Base-by-base conservation (phyloP, 169 alveolate species). In the Plasmodium falciparum region DNA sequence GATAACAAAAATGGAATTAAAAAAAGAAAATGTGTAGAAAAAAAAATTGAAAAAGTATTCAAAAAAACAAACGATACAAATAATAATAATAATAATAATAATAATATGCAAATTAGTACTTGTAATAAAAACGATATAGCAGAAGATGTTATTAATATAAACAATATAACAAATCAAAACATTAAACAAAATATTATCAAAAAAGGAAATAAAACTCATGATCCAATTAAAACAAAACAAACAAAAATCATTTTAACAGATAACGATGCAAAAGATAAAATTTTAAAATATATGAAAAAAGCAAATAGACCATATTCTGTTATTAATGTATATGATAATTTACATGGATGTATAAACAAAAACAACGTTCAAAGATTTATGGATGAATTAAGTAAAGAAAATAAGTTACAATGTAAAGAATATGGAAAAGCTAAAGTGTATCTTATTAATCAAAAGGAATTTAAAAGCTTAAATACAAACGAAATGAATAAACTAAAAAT, bases 381-480 rank as follows among this genome's bases (percentile, higher is more conserved):
- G 95, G 97, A 95, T 88, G 95, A 93, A 29, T 73, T 94, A 15
- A 69, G 95, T 47, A 39, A 50, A 2, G 95, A 91, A 17, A 76
- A 93, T 62, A 95, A 92, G 65, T 72, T 95, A 15, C 86, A 90
- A 49, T 93, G 95, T 69, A 95, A 95, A 69, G 97, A 95, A 39
- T 95, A 95, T 59, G 97, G 97, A 22, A 95, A 95, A 58, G 96
- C 95, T 26, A 95, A 95, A 89, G 95, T 95, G 15, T 95, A 95
- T 62, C 66, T 95, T 33, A 73, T 95, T n/a, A 93, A 95, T 58
- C 95, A 95, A 73, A 94, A 94, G 13, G 89, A 86, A 26, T 88
- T 83, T 59, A 70, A 92, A 65, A 69, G 90, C 43, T 61, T 80
- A 67, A 47, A 80, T 69, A 13, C 56, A 39, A 56, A 80, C 7